Evolutionary conservation across 257 asterid genomes (phyloP).

Genomic region (Capsicum pubescens): DNA sequence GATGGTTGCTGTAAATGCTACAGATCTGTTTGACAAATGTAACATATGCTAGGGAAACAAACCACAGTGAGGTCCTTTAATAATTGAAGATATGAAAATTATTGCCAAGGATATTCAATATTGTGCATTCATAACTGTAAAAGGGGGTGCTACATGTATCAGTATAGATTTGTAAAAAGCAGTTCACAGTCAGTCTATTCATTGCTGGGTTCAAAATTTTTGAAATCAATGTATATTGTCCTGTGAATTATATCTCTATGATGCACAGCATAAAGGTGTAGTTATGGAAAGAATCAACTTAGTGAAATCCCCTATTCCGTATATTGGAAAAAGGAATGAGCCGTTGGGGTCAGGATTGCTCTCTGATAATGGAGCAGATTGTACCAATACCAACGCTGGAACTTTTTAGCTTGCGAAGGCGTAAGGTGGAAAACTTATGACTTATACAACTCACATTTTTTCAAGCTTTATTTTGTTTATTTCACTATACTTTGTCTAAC

Average conservation of each 20-base stretch:
- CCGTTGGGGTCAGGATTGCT: too few relatives aligned
- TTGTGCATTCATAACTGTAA: background rate
- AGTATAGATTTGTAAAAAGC: background rate
- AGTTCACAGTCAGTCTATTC: background rate
- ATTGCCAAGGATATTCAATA: background rate
- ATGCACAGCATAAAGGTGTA: background rate
- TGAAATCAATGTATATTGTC: background rate
- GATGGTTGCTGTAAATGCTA: background rate
- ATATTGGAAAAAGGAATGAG: too few relatives aligned
- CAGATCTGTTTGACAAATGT: constrained; percentile 20
- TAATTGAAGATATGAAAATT: background rate
- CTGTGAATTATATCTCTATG: constrained; percentile 12
- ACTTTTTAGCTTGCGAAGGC: background rate
- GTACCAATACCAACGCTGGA: background rate
- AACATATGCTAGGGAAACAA: background rate
- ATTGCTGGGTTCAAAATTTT: background rate
- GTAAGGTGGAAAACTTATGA: background rate
- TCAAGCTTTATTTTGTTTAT: constrained; percentile 15
- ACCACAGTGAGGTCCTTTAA: background rate
- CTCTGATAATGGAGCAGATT: too few relatives aligned
- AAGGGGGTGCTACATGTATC: constrained; percentile 13
- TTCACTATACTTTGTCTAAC: background rate
- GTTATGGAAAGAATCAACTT: too few relatives aligned
- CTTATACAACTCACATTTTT: background rate
- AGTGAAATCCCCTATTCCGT: too few relatives aligned